These are phyloP conservation scores for Strobilomyces dryophilus DNA, from an alignment of 768 basidiomycete species.

Conservation along the genomic window DNA sequence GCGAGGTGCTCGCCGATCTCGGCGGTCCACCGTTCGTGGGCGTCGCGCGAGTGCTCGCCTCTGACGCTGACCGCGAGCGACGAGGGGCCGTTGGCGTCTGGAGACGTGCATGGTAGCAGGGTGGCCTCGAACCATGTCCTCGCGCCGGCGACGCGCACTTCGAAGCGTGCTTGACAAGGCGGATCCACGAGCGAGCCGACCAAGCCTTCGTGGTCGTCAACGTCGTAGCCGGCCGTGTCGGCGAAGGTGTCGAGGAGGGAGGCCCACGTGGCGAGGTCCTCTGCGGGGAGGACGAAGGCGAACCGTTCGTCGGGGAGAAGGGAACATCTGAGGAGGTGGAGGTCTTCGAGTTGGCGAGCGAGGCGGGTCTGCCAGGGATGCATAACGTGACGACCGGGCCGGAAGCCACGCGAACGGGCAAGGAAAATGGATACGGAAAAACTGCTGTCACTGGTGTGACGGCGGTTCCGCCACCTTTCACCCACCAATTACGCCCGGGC, in stretches of 20 bases:
- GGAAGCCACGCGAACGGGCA: no score
- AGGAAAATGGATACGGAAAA: no score
- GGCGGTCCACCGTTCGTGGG: constrained; percentile 48
- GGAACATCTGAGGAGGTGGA: constrained; percentile 57
- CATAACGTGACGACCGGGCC: background rate
- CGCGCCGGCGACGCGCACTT: constrained; percentile 29
- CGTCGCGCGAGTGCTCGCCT: constrained; percentile 41
- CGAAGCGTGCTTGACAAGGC: constrained; percentile 32
- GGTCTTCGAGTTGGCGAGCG: constrained; percentile 41
- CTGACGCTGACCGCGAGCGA: constrained; percentile 36
- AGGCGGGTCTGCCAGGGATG: constrained; percentile 5
- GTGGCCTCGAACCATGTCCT: constrained; percentile 37
- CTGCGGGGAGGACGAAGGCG: constrained; percentile 33
- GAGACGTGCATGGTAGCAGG: constrained; percentile 13
- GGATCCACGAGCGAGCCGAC: constrained; percentile 4
- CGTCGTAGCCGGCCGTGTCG: background rate
- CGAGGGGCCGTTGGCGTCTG: constrained; percentile 1
- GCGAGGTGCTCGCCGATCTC: constrained; percentile 35
- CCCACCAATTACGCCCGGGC: no score
- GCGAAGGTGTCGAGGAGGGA: constrained; percentile 17
- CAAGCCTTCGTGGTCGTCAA: background rate
- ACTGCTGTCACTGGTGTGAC: no score
- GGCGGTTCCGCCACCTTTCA: no score
- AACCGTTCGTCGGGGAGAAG: constrained; percentile 59
- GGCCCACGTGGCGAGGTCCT: constrained; percentile 34